Evolutionary conservation across 1,139 yeast genomes (phyloP).

Genomic region (Hyphopichia khmerensis): DNA sequence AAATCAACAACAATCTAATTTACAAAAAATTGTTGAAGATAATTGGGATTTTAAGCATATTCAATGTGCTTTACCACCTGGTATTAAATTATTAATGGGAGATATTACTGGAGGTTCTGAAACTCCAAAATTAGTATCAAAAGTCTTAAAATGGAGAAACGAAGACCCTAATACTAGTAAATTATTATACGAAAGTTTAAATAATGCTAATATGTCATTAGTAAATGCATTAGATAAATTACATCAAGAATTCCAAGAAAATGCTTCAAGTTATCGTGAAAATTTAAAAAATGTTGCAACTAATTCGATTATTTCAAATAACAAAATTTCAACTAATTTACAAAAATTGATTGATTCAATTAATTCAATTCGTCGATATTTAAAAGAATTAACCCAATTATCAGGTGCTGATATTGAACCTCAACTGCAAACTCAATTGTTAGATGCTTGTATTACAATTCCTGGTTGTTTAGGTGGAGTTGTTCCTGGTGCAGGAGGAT

Average conservation of each 20-base stretch:
- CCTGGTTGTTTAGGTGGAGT: conserved; percentile 89
- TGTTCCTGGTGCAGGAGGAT: conserved; percentile 98
- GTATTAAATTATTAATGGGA: conserved; percentile 78
- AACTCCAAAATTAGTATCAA: conserved; percentile 84
- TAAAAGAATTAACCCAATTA: conserved; percentile 57
- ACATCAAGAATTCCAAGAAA: conserved; percentile 22
- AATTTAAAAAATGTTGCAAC: neutral
- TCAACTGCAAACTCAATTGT: conserved; percentile 61
- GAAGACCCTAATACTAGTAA: conserved; percentile 50
- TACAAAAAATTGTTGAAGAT: conserved; percentile 42
- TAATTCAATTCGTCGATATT: conserved; percentile 47
- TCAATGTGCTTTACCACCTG: conserved; percentile 64
- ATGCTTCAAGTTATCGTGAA: conserved; percentile 16
- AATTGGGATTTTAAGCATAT: conserved; percentile 60
- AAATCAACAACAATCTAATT: conserved; percentile 4
- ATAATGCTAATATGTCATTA: conserved; percentile 57
- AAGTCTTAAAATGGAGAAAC: conserved; percentile 70
- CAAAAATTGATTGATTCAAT: conserved; percentile 34
- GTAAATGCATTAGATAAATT: conserved; percentile 49
- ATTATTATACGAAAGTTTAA: conserved; percentile 53
- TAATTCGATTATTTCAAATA: neutral
- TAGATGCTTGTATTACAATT: conserved; percentile 58
- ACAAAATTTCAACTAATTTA: neutral
- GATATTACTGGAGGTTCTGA: conserved; percentile 92
- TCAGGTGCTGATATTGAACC: conserved; percentile 94